Base-by-base conservation (phyloP, 768 basidiomycete genomes). In the Agrocybe praecox region DNA sequence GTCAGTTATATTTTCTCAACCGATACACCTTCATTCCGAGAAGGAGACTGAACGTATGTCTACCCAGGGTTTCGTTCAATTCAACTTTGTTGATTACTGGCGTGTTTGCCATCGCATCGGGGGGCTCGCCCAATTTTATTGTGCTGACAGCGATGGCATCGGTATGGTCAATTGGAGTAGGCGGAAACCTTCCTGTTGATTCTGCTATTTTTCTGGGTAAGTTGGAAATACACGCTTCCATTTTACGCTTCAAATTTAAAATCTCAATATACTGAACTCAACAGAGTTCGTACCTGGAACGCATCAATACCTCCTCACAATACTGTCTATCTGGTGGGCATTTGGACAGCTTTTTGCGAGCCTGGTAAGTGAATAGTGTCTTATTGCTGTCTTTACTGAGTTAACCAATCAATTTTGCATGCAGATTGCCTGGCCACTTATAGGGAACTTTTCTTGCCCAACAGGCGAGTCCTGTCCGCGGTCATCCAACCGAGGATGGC, bases 291-390 rank as follows among this genome's bases (percentile, higher is more conserved):
- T 89, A 0, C 90, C 90, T 0, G 80, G 81, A 2, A 82, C 83
- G 1, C 88, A 91, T 58, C 90, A 92, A 63, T 91, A 89, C 63
- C 76, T 92, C 3, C 74, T 92, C 32, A 90, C 89, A 0, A 73
- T 91, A 14, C 76, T 92, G 17, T 89, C 89, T 0, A 81, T 90
- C 34, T 92, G 87, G 86, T 92, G 90, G 90, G 86, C 87, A 6
- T 76, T 91, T 32, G 89, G 89, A 2, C 90, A 90, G 66, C 78
- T 90, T 0, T 65, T 89, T 46, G 87, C 83, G 21, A 77, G 77
- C 59, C 59, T 81, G 48, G 76, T 77, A 56, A 23, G 62, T 57
- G 15, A 23, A 36, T 26, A 40, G n/a, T n/a, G n/a, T n/a, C n/a
- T n/a, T n/a, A n/a, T n/a, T n/a, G n/a, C n/a, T n/a, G n/a, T n/a